Evolutionary conservation across 2,329 filamentous ascomycete genomes (phyloP).

Genomic region (Phaeophleospora eucalypticola): DNA sequence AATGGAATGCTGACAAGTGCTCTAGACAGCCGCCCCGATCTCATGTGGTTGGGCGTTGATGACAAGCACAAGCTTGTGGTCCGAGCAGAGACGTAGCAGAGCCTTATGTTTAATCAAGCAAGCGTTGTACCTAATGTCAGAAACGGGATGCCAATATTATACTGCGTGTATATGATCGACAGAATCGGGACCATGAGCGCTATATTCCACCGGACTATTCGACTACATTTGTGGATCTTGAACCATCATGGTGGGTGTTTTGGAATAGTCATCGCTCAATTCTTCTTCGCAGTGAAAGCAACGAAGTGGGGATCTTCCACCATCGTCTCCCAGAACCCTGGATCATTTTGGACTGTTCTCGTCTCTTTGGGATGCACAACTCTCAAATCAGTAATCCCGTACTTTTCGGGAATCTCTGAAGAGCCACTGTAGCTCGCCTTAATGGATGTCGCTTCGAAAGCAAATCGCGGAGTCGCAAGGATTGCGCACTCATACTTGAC

Average conservation of each 20-base stretch:
- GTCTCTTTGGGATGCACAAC: slow-evolving; percentile 7
- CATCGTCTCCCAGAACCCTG: slow-evolving; percentile 13
- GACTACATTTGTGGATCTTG: too few species aligned
- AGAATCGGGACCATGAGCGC: too few species aligned
- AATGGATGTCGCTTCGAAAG: slow-evolving; percentile 11
- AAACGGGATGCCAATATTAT: too few species aligned
- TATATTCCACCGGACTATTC: too few species aligned
- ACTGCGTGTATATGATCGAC: too few species aligned
- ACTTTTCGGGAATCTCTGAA: slow-evolving; percentile 8
- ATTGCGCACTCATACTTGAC: slow-evolving; percentile 11
- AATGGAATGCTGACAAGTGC: slow-evolving; percentile 1
- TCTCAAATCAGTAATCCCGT: slow-evolving; percentile 9
- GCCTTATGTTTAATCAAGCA: too few species aligned
- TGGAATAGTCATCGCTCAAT: background rate
- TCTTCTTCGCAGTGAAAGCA: slow-evolving; percentile 11
- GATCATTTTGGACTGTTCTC: slow-evolving; percentile 9
- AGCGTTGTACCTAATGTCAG: too few species aligned
- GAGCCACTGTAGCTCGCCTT: slow-evolving; percentile 9
- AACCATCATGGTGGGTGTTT: too few species aligned
- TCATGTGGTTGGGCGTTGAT: slow-evolving; percentile 49
- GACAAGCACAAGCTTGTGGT: slow-evolving; percentile 20
- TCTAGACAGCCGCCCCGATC: slow-evolving; percentile 45
- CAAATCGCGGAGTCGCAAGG: slow-evolving; percentile 11
- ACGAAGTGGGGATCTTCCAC: slow-evolving; percentile 13
- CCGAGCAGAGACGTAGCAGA: slow-evolving; percentile 2